phyloP scores from a whole-genome alignment of 352 stramenopile species.

The Phytophthora pseudosyringae region DNA sequence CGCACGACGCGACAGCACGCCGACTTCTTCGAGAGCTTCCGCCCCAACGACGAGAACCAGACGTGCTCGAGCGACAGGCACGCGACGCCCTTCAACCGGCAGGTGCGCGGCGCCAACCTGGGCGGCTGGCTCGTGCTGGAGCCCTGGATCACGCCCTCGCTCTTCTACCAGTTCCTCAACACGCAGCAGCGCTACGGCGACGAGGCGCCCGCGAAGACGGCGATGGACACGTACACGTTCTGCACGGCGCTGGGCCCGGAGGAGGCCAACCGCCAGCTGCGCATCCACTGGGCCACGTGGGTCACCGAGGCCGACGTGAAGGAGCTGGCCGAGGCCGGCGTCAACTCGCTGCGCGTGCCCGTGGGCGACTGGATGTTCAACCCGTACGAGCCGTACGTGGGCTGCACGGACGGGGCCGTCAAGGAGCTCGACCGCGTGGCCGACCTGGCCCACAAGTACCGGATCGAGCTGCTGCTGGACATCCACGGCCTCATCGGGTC shows the following conservation, averaged over 20 bases:
- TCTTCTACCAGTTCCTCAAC: constrained; percentile 50
- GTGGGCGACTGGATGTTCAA: constrained; percentile 42
- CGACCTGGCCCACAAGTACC: constrained; percentile 86
- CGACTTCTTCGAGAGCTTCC: constrained; percentile 59
- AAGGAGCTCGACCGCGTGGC: constrained; percentile 93
- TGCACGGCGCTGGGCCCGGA: constrained; percentile 40
- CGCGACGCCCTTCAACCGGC: constrained; percentile 33
- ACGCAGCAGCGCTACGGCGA: constrained; percentile 75
- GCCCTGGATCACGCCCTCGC: constrained; percentile 34
- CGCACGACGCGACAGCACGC: constrained; percentile 24
- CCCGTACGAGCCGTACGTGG: constrained; percentile 92
- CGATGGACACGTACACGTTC: constrained; percentile 94
- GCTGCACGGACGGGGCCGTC: constrained; percentile 92
- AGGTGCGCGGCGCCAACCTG: constrained; percentile 33
- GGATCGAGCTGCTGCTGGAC: constrained; percentile 92
- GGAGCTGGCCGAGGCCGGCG: constrained; percentile 29
- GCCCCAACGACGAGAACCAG: constrained; percentile 44
- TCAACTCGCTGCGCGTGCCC: constrained; percentile 31
- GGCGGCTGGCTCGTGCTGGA: constrained; percentile 37
- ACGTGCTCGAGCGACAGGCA: constrained; percentile 35
- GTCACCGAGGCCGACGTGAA: constrained; percentile 59
- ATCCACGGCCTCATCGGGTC: constrained; percentile 92
- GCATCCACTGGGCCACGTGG: constrained; percentile 94
- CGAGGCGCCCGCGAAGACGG: constrained; percentile 80
- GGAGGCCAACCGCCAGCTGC: constrained; percentile 93